Percentiles rank a stretch among this genome's conserved stretches.
phyloP scores from a whole-genome alignment of 331 rosid species.

The Cucumis variabilis region DNA sequence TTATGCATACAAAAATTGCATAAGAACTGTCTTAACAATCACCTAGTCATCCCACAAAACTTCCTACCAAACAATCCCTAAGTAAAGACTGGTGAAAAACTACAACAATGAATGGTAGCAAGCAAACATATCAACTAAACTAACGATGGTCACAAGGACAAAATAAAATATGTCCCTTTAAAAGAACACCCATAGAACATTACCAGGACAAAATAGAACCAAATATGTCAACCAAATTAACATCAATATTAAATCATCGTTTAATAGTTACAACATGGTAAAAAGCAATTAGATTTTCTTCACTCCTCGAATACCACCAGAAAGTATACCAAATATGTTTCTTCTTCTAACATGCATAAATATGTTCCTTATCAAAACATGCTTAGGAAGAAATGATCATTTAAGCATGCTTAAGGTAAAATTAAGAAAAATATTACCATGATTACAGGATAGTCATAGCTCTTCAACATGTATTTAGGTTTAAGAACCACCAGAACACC shows the following conservation, averaged over 20 bases:
- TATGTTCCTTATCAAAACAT: no score
- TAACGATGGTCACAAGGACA: background rate
- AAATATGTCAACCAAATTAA: background rate
- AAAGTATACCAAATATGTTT: background rate
- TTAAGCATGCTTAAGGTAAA: no score
- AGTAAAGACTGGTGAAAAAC: no score
- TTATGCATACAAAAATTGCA: no score
- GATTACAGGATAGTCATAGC: no score
- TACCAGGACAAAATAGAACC: background rate
- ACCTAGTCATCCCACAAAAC: no score
- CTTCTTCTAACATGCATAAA: background rate
- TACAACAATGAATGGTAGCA: background rate
- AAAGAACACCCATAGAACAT: background rate
- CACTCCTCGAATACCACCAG: background rate
- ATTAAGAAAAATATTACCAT: no score
- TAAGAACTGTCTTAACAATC: no score
- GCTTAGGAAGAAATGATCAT: no score
- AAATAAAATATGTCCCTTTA: background rate
- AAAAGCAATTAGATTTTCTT: background rate
- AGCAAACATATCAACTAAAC: background rate
- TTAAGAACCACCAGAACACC: no score
- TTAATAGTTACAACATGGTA: background rate
- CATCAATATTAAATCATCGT: background rate
- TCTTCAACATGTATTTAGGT: no score
- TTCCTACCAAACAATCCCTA: no score